Conservation (phyloP, 331 rosid genomes). For the Pyrus hybrid region DNA sequence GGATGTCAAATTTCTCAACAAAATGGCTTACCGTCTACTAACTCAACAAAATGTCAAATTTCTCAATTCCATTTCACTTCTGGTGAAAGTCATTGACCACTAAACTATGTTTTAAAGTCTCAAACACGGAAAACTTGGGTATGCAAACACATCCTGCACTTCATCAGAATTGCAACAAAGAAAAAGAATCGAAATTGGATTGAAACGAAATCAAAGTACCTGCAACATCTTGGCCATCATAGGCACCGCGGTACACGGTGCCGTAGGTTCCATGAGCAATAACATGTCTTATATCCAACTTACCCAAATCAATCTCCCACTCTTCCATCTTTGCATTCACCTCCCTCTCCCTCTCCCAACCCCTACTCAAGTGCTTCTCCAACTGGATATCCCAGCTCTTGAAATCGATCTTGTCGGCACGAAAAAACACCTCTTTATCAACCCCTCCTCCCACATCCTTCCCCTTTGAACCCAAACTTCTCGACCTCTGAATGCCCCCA, state of each 20-base stretch:
- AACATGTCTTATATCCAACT: slow-evolving; percentile 30
- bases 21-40: not conserved
- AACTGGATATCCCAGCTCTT: slow-evolving; percentile 42
- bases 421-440: slow-evolving; percentile 13
- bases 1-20: not conserved
- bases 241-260: slow-evolving; percentile 38
- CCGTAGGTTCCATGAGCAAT: slow-evolving; percentile 50
- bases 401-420: slow-evolving; percentile 48
- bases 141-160: not conserved
- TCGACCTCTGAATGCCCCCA: slow-evolving; percentile 8
- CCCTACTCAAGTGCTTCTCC: slow-evolving; percentile 41
- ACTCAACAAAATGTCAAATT: not conserved
- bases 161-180: not conserved
- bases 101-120: not conserved
- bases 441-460: slow-evolving; percentile 12
- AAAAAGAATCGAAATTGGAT: not conserved
- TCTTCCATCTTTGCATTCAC: slow-evolving; percentile 25
- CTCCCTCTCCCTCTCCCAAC: slow-evolving; percentile 30
- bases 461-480: slow-evolving; percentile 9
- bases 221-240: slow-evolving; percentile 54
- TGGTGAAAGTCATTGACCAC: not conserved
- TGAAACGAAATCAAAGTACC: slow-evolving; percentile 20
- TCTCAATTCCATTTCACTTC: not conserved
- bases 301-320: slow-evolving; percentile 49
- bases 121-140: not conserved